These are phyloP conservation scores for Pezizomycotina sp. DNA, from an alignment of 2,329 filamentous ascomycete species.

Conservation along the genomic window DNA sequence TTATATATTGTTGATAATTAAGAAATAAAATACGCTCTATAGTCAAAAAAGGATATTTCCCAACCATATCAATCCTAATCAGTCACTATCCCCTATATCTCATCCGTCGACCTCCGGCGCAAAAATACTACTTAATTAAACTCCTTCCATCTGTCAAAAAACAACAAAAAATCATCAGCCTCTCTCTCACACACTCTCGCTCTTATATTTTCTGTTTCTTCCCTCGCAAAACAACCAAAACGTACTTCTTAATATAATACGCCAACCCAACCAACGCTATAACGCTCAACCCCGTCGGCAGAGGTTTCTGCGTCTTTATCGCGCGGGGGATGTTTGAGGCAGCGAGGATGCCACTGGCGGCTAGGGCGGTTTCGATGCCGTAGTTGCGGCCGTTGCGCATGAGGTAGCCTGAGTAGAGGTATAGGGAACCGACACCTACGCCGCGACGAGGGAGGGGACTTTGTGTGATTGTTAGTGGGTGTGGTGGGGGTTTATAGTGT, in stretches of 20 bases:
- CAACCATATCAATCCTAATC: too few species aligned
- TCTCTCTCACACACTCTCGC: too few species aligned
- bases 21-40: too few species aligned
- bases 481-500: constrained; percentile 2
- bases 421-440: constrained; percentile 58
- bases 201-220: too few species aligned
- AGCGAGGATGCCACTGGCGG: constrained; percentile 71
- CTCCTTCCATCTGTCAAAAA: too few species aligned
- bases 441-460: constrained; percentile 69
- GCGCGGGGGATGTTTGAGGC: constrained; percentile 75
- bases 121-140: too few species aligned
- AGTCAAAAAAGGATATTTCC: too few species aligned
- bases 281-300: constrained; percentile 63
- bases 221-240: too few species aligned
- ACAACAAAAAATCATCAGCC: too few species aligned
- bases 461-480: constrained; percentile 4
- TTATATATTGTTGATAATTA: too few species aligned
- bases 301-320: constrained; percentile 64
- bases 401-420: constrained; percentile 66
- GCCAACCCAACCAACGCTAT: constrained; percentile 53
- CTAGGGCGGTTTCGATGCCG: constrained; percentile 72
- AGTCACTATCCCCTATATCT: too few species aligned
- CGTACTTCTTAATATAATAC: constrained; percentile 19
- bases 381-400: constrained; percentile 60
- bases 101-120: too few species aligned